Conservation (phyloP, 1,284 basidiomycete species). For the Leccinum pachyderme region DNA sequence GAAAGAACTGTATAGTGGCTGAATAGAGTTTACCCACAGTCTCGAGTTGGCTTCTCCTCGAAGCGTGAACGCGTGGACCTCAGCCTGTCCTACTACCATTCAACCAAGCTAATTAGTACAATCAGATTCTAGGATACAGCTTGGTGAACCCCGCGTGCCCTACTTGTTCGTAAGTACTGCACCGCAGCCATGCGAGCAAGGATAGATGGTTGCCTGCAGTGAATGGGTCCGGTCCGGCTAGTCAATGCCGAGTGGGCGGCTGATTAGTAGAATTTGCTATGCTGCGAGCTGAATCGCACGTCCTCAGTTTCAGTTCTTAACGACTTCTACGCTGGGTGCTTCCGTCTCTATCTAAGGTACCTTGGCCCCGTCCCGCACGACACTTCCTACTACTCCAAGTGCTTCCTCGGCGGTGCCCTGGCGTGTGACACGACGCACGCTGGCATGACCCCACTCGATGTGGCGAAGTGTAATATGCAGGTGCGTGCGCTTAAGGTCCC, state of each 20-base stretch:
- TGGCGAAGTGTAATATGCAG: slow-evolving; percentile 99
- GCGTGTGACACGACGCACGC: slow-evolving; percentile 96
- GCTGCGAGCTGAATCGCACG: neutral
- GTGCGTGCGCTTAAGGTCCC: slow-evolving; percentile 46
- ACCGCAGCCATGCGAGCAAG: too few relatives aligned
- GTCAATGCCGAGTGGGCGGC: neutral
- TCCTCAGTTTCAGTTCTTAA: neutral
- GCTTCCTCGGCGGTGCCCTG: slow-evolving; percentile 86
- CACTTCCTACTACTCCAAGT: slow-evolving; percentile 70
- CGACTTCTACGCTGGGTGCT: slow-evolving; percentile 7
- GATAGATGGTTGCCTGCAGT: too few relatives aligned
- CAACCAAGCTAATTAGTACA: too few relatives aligned
- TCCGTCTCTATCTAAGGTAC: slow-evolving; percentile 40
- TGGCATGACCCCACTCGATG: slow-evolving; percentile 90
- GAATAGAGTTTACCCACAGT: slow-evolving; percentile 24
- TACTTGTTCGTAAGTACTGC: too few relatives aligned
- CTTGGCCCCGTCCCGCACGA: slow-evolving; percentile 75
- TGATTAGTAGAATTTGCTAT: too few relatives aligned
- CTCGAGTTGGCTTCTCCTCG: too few relatives aligned
- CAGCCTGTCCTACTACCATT: too few relatives aligned
- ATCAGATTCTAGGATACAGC: too few relatives aligned
- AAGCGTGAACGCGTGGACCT: too few relatives aligned
- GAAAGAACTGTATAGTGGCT: slow-evolving; percentile 31
- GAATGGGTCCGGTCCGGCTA: neutral
- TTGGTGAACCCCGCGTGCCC: too few relatives aligned